phyloP scores from a whole-genome alignment of 202 grass and related monocot species.

The Zoysia matrella region DNA sequence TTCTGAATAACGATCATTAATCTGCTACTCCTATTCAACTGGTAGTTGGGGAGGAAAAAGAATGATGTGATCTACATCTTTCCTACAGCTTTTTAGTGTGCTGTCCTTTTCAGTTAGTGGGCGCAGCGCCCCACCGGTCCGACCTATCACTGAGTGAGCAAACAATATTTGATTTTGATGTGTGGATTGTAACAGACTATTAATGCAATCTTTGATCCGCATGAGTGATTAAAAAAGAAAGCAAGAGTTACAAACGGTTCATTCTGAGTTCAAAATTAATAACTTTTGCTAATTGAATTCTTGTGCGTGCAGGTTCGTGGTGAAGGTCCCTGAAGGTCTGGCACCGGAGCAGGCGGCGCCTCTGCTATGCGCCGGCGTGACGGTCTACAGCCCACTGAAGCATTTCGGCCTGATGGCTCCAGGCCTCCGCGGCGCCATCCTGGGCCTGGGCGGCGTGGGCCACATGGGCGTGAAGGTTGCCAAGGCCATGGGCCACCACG shows the following conservation, averaged over 20 bases:
- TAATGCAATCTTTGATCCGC: not conserved
- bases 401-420: constrained; percentile 56
- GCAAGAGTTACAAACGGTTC: too few relatives aligned
- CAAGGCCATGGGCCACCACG: constrained; percentile 94
- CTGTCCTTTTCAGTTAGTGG: constrained; percentile 26
- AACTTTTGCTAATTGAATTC: not conserved
- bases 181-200: not conserved
- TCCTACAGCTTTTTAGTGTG: not conserved
- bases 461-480: constrained; percentile 95
- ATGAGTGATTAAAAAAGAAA: too few relatives aligned
- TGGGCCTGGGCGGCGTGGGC: constrained; percentile 76
- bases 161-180: not conserved
- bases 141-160: not conserved
- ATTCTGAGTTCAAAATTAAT: not conserved
- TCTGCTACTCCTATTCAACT: constrained; percentile 10
- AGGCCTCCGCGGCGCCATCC: constrained; percentile 58
- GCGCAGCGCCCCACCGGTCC: not conserved
- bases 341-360: constrained; percentile 88
- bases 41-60: constrained; percentile 21
- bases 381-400: constrained; percentile 95
- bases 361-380: constrained; percentile 85
- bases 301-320: constrained; percentile 61
- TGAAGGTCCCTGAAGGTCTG: constrained; percentile 73
- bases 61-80: not conserved
- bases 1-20: not conserved